A percentile compares a stretch with the other conserved stretches of the same genome.
phyloP scores from a whole-genome alignment of 345 rosid genomes.

The Citrus hindsii region DNA sequence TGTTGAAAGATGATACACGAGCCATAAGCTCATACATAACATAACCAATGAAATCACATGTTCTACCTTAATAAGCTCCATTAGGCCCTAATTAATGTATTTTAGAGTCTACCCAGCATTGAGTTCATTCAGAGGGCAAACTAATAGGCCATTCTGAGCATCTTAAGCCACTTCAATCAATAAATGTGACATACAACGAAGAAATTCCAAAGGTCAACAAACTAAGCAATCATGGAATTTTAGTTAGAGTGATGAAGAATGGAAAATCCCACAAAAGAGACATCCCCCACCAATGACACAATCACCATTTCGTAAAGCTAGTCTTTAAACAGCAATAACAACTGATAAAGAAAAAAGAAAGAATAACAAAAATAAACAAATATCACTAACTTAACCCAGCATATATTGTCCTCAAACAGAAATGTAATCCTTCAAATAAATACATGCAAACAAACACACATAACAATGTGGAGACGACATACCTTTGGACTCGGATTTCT shows the following conservation, averaged over 20 bases:
- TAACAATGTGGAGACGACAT: background rate
- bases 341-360: too few species aligned
- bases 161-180: background rate
- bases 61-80: background rate
- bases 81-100: background rate
- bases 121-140: background rate
- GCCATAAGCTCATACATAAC: background rate
- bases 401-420: background rate
- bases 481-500: constrained; percentile 37
- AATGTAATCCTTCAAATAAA: background rate
- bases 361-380: background rate
- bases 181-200: background rate
- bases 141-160: background rate
- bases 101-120: background rate
- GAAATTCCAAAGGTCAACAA: background rate
- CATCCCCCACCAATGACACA: background rate
- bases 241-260: background rate
- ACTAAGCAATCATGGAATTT: background rate
- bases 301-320: background rate
- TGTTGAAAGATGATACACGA: background rate
- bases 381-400: too few species aligned
- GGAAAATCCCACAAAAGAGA: background rate
- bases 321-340: background rate
- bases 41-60: background rate
- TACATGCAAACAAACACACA: background rate